Evolutionary conservation across 176 grass and related monocot genomes (phyloP), one percentile per base, ranked within the genome.

Genomic region (Canna indica): DNA sequence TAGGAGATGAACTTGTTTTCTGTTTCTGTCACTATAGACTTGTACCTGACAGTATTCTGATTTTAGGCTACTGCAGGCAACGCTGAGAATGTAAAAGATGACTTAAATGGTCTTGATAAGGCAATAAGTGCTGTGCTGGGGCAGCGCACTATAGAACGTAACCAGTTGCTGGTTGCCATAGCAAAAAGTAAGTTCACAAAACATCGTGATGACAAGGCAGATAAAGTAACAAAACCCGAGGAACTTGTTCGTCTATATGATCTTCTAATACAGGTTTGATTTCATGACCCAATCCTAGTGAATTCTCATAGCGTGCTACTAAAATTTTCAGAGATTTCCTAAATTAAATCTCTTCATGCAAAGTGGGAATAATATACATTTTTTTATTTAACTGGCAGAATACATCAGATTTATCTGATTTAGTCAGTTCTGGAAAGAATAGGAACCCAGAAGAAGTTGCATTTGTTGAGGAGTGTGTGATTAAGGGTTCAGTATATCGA

Each of bases 111-210:
- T 46, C 88, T 97, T 54, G 94, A 97, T 79, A 97, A 97, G 75
- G 86, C 89, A 80, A 84, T 97, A 78, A 92, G 89, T 85, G 89
- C 86, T 81, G 84, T 97, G 68, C 77, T 97, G 74, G 89, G 86
- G 54, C 85, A 87, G 69, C 91, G 89, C 68, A 97, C 86, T 48
- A 90, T 93, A 59, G 94, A 97, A 59, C 89, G 94, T 66, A 97
- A 97, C 63, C 84, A 83, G 42, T 78, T 97, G 59, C 85, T 97
- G 61, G 82, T 97, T 82, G 64, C 30, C 59, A 85, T 92, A 79
- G 94, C 89, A 75, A 97, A 97, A 92, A 97, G 89, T 87, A 97
- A 92, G 79, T 92, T 90, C 77, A 81, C 78, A 52, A 97, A 93
- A 77, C 78, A 88, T 64, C 79, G 82, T 61, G 88, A 88, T 78